These are phyloP conservation scores for Leccinum uliginosum DNA, from an alignment of 768 basidiomycete genomes.

Conservation along the genomic window DNA sequence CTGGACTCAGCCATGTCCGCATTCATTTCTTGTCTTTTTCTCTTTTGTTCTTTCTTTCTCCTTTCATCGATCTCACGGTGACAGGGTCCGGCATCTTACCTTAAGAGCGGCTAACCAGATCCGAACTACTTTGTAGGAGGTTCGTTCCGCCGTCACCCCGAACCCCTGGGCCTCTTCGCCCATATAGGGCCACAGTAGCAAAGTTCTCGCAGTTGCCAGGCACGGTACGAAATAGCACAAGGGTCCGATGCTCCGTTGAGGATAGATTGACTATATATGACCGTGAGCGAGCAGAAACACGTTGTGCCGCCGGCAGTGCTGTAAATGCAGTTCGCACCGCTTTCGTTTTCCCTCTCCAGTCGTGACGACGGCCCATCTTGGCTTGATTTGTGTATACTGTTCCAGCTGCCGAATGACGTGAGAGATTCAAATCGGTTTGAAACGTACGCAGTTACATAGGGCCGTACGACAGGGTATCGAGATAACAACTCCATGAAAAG, in stretches of 20 bases:
- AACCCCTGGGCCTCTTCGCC: neutral
- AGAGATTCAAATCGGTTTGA: neutral
- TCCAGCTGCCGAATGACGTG: neutral
- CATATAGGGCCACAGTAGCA: neutral
- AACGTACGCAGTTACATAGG: neutral
- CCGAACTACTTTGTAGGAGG: neutral
- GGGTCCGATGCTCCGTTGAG: neutral
- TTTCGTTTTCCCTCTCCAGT: neutral
- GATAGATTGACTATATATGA: neutral
- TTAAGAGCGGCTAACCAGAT: neutral
- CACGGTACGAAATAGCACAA: slow-evolving; percentile 1
- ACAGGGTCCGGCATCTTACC: slow-evolving; percentile 5
- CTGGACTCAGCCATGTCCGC: slow-evolving; percentile 7
- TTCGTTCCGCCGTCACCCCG: neutral
- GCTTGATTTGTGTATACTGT: neutral
- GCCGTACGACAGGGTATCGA: slow-evolving; percentile 8
- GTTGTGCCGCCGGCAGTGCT: slow-evolving; percentile 2
- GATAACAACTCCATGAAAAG: slow-evolving; percentile 2
- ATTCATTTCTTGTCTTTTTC: neutral
- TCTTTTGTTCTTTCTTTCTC: neutral
- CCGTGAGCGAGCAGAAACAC: neutral
- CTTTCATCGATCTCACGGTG: neutral
- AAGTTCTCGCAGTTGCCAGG: slow-evolving; percentile 15
- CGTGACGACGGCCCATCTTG: neutral
- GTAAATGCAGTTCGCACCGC: neutral